Base-by-base conservation (phyloP, 345 rosid species). In the Capsella bursapastoris region DNA sequence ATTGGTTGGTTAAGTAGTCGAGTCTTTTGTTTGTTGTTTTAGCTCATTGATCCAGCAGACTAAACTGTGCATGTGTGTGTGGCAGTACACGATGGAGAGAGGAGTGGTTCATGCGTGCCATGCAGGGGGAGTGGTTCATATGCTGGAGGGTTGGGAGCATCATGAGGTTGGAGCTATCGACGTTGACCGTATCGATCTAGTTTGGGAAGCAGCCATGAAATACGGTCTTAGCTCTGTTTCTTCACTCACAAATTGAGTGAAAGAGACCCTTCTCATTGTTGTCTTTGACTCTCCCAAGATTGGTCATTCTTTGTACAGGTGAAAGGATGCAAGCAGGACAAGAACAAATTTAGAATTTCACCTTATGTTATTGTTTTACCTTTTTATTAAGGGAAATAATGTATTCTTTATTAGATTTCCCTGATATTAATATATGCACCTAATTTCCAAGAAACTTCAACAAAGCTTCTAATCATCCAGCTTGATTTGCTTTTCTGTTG, bases 61-160 rank as follows among this genome's bases (percentile, higher is more conserved):
- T 61, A 53, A 43, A 7, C 57, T 40, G 44, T 59, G 44, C 47
- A 2, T 34, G 37, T 34, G 15, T 75, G 68, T 65, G 75, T 43
- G 62, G 80, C 89, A 96, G 99, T 96, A 96, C 61, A 89, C 97
- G 2, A 86, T 96, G 99, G 98, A 83, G 1, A 83, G 99, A 78
- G 99, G 99, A 52, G 97, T 89, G 3, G 98, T 92, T 0, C 99
- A 96, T 50, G 99, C 99, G 27, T 96, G 99, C 73, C 99, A 96
- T 72, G 99, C 98, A 1, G 99, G 99, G 2, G 99, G 98, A 0
- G 89, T 92, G 81, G 97, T 96, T 56, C 99, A 96, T 80, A 68
- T 79, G 22, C 71, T 96, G 1, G 93, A 96, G 71, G 99, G 98
- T 1, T 96, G 97, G 96, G 74, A 81, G 22, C 97, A 92, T 75